These are phyloP conservation scores for Coprinopsis marcescibilis DNA, from an alignment of 768 basidiomycete genomes.

Conservation along the genomic window DNA sequence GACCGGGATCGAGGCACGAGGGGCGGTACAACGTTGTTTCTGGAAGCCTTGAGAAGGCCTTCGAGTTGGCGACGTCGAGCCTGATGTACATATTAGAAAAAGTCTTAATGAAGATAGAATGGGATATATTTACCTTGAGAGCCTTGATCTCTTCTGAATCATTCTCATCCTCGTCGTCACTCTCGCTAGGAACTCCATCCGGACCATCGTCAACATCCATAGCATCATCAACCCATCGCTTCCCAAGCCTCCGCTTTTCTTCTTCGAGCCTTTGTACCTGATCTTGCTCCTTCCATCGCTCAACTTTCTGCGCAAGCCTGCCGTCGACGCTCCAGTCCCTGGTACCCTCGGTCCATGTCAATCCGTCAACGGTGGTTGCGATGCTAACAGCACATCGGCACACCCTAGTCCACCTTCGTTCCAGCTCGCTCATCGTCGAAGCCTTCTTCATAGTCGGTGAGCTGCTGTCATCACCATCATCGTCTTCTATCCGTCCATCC, in stretches of 20 bases:
- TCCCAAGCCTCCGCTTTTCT: slow-evolving; percentile 56
- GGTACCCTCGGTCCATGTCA: slow-evolving; percentile 57
- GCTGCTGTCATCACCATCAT: slow-evolving; percentile 41
- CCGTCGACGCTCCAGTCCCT: slow-evolving; percentile 63
- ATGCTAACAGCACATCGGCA: slow-evolving; percentile 65
- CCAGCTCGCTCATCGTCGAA: slow-evolving; percentile 31
- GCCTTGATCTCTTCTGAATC: slow-evolving; percentile 70
- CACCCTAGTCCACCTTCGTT: slow-evolving; percentile 70
- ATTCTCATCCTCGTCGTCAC: slow-evolving; percentile 52
- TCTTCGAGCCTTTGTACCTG: slow-evolving; percentile 61
- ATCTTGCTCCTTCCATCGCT: slow-evolving; percentile 66
- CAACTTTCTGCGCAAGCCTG: slow-evolving; percentile 60
- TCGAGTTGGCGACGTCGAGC: slow-evolving; percentile 72
- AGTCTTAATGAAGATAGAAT: slow-evolving; percentile 11
- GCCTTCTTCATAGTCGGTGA: background rate
- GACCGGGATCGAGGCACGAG: slow-evolving; percentile 24
- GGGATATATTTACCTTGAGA: slow-evolving; percentile 57
- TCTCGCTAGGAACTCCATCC: slow-evolving; percentile 38
- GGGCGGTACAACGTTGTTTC: slow-evolving; percentile 25
- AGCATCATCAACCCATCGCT: slow-evolving; percentile 57
- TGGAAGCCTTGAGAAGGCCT: slow-evolving; percentile 50
- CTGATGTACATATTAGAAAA: slow-evolving; percentile 29
- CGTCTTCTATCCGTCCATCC: slow-evolving; percentile 83
- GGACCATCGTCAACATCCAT: slow-evolving; percentile 69
- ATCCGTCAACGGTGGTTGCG: slow-evolving; percentile 67